Conservation (phyloP, 1,139 yeast species). For the Debaryomyces subglobosus region DNA sequence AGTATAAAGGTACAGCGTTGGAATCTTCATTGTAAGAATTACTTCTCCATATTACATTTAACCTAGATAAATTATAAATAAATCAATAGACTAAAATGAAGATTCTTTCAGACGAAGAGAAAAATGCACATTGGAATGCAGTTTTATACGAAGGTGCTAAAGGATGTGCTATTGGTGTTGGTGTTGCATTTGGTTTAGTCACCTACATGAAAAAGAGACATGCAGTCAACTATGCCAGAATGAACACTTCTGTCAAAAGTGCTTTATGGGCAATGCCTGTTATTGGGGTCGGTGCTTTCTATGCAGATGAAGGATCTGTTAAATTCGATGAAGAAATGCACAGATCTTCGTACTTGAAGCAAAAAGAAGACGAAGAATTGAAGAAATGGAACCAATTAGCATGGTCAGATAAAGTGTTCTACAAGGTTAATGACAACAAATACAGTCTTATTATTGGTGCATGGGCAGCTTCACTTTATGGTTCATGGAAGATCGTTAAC, state of each 20-base stretch:
- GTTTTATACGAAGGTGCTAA: conserved; percentile 62
- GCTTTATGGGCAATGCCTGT: conserved; percentile 66
- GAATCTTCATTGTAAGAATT: not conserved
- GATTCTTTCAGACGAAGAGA: conserved; percentile 65
- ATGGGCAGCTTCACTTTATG: conserved; percentile 88
- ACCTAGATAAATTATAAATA: not conserved
- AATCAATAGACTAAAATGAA: conserved; percentile 49
- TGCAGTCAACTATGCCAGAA: conserved; percentile 21
- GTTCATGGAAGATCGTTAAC: conserved; percentile 75
- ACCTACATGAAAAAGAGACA: conserved; percentile 25
- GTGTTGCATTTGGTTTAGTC: conserved; percentile 53
- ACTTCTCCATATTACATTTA: not conserved
- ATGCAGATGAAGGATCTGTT: conserved; percentile 62
- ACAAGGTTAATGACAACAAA: conserved; percentile 56
- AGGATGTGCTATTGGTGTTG: conserved; percentile 61
- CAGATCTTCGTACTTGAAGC: conserved; percentile 21
- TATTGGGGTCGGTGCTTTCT: conserved; percentile 53
- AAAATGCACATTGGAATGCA: conserved; percentile 60
- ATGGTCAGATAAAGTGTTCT: conserved; percentile 42
- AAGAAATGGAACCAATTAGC: conserved; percentile 50
- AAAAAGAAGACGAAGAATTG: conserved; percentile 33
- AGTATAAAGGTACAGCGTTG: not conserved
- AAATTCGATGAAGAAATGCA: conserved; percentile 56
- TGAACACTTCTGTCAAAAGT: conserved; percentile 53
- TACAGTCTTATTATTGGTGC: conserved; percentile 73